Evolutionary conservation across 2,329 filamentous ascomycete genomes (phyloP).

Genomic region (Colletotrichum sp.): DNA sequence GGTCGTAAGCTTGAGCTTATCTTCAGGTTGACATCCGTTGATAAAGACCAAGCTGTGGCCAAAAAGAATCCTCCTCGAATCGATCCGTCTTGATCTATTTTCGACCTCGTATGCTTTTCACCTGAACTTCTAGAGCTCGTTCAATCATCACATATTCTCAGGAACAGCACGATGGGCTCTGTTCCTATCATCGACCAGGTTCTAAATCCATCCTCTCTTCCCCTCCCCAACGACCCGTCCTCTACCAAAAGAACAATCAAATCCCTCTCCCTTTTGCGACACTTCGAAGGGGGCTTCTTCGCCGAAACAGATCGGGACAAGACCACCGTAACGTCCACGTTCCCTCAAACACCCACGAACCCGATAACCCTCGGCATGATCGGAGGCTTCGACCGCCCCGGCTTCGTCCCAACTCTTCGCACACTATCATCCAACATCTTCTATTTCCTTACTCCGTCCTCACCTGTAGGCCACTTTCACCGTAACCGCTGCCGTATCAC

Average conservation of each 20-base stretch:
- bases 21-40: background rate
- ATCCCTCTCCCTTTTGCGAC: slow-evolving; percentile 52
- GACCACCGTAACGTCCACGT: slow-evolving; percentile 59
- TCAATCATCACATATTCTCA: background rate
- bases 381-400: slow-evolving; percentile 31
- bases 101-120: background rate
- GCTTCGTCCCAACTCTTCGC: background rate
- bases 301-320: slow-evolving; percentile 63
- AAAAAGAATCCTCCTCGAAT: background rate
- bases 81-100: background rate
- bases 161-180: background rate
- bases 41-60: background rate
- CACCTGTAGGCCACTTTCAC: slow-evolving; percentile 66
- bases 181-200: background rate
- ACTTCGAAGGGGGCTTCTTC: slow-evolving; percentile 71
- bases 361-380: slow-evolving; percentile 39
- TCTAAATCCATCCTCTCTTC: slow-evolving; percentile 4
- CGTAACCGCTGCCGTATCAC: slow-evolving; percentile 66
- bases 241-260: slow-evolving; percentile 29
- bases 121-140: background rate
- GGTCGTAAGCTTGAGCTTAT: background rate
- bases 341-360: slow-evolving; percentile 42
- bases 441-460: slow-evolving; percentile 61
- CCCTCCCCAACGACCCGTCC: slow-evolving; percentile 10
- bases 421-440: background rate